Evolutionary conservation across 2,329 filamentous ascomycete species (phyloP).

Genomic region (Allantophomopsis lycopodina): DNA sequence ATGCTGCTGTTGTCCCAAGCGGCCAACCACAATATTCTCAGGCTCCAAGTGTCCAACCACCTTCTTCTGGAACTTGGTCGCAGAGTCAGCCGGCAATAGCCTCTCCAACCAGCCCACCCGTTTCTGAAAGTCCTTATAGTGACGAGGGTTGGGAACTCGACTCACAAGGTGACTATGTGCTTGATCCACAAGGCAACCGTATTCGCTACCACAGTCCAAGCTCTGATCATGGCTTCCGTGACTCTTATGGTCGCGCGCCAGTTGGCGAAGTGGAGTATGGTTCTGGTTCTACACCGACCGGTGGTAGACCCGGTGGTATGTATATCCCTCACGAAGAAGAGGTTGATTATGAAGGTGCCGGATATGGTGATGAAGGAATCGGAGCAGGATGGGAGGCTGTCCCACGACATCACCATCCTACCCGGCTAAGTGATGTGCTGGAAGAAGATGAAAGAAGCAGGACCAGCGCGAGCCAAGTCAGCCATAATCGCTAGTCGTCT

Average conservation of each 20-base stretch:
- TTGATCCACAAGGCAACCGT: constrained; percentile 45
- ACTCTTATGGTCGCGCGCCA: constrained; percentile 11
- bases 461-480: constrained; percentile 37
- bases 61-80: constrained; percentile 19
- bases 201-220: constrained; percentile 31
- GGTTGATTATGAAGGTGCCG: constrained; percentile 53
- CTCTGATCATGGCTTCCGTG: constrained; percentile 37
- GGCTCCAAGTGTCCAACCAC: constrained; percentile 27
- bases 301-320: constrained; percentile 3
- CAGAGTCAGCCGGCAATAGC: constrained; percentile 31
- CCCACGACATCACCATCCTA: constrained; percentile 75
- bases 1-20: too few relatives aligned
- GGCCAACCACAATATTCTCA: constrained; percentile 19
- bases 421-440: constrained; percentile 75
- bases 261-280: constrained; percentile 14
- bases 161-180: constrained; percentile 43
- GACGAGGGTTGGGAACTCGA: constrained; percentile 62
- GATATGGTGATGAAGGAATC: constrained; percentile 33
- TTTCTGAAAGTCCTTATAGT: constrained; percentile 43
- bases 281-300: constrained; percentile 7
- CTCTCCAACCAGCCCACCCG: constrained; percentile 21
- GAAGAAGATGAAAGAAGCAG: constrained; percentile 73
- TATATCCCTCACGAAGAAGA: constrained; percentile 4
- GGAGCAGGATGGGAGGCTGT: constrained; percentile 63
- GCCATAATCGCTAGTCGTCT: constrained; percentile 7